Conservation (phyloP, 2,329 filamentous ascomycete genomes). For the Ophiostoma sp. region DNA sequence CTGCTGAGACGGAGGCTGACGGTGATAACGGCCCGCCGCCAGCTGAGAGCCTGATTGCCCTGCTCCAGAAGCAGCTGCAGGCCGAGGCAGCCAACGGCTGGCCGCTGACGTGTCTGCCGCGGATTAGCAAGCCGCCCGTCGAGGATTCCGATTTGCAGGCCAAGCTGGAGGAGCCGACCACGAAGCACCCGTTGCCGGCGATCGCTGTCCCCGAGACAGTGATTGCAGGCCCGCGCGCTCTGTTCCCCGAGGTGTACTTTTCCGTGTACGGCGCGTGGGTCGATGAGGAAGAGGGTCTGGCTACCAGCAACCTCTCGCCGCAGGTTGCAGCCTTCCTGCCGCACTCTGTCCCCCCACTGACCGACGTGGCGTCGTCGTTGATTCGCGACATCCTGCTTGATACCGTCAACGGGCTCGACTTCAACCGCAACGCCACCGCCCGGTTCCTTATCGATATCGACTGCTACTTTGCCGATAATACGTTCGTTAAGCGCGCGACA, state of each 20-base stretch:
- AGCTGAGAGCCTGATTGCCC: constrained; percentile 68
- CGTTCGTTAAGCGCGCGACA: constrained; percentile 90
- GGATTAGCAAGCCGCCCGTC: constrained; percentile 65
- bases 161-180: constrained; percentile 55
- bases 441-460: constrained; percentile 92
- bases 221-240: constrained; percentile 68
- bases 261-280: constrained; percentile 67
- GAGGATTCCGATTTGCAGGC: constrained; percentile 61
- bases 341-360: constrained; percentile 79
- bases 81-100: constrained; percentile 72
- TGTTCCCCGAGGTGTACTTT: constrained; percentile 92
- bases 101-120: constrained; percentile 69
- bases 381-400: constrained; percentile 85
- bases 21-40: constrained; percentile 64
- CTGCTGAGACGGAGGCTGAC: constrained; percentile 45
- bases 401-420: constrained; percentile 91
- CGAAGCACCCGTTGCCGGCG: constrained; percentile 75
- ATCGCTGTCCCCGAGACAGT: constrained; percentile 76
- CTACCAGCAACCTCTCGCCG: constrained; percentile 5
- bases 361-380: constrained; percentile 75
- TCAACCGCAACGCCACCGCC: constrained; percentile 83
- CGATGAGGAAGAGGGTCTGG: constrained; percentile 15
- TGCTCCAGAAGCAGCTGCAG: constrained; percentile 85
- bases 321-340: constrained; percentile 70
- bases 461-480: constrained; percentile 86